phyloP scores from a whole-genome alignment of 176 grass and related monocot genomes.

The Aegilops speltoides region DNA sequence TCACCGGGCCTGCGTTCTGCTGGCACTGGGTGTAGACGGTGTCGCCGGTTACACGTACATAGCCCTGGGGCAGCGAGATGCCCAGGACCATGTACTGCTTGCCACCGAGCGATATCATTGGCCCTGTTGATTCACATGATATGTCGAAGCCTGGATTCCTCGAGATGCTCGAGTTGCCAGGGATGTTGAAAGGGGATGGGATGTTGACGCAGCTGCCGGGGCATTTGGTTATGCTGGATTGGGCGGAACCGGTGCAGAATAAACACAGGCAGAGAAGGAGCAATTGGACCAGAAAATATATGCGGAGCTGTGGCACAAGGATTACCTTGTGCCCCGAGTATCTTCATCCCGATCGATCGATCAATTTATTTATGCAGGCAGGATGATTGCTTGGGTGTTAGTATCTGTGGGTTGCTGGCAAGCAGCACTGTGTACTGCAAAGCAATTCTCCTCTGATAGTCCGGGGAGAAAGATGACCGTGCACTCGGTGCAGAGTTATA shows the following conservation, averaged over 20 bases:
- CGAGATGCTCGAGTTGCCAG: background rate
- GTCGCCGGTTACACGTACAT: background rate
- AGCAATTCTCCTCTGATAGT: background rate
- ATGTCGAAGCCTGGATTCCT: background rate
- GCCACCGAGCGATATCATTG: background rate
- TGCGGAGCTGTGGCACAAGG: background rate
- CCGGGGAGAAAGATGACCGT: background rate
- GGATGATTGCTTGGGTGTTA: background rate
- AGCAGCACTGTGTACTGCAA: background rate
- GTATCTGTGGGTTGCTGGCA: background rate
- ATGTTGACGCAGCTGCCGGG: background rate
- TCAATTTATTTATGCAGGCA: too few relatives aligned
- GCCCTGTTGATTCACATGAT: background rate
- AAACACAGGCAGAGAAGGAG: background rate
- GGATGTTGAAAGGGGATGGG: background rate
- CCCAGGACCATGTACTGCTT: background rate
- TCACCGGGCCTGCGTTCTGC: background rate
- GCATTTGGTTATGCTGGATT: background rate
- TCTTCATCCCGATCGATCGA: background rate
- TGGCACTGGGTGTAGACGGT: slow-evolving; percentile 5
- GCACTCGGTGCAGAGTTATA: background rate
- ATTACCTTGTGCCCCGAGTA: background rate
- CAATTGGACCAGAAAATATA: background rate
- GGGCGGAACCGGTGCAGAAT: background rate
- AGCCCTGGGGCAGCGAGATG: background rate